Base-by-base conservation (phyloP, 257 asterid species). In the Fraxinus pennsylvanica region DNA sequence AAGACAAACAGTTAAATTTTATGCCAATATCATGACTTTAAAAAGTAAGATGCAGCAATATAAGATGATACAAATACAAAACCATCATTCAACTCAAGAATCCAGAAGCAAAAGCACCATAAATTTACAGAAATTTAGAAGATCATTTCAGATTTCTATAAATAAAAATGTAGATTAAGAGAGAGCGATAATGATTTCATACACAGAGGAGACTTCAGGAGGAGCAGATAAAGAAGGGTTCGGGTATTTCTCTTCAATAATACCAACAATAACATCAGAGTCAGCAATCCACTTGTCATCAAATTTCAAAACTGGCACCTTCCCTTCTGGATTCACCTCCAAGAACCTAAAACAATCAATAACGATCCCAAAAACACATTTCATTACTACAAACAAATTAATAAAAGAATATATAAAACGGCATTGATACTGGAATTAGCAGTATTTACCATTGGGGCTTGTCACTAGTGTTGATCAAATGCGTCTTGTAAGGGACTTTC, bases 211-310 rank as follows among this genome's bases (percentile, higher is more conserved):
- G 74, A 87, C 82, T 78, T 90, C 89, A 74, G 94, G 33, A 38
- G 95, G 96, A 65, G 92, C 43, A 79, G 87, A 30, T 9, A 93
- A 95, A 50, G 96, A 68, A 27, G 94, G 97, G 39, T 73, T 76
- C 9, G 96, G 97, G 82, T 82, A 90, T 85, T 93, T 93, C 85
- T 91, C 94, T 80, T 92, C 97, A 21, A 93, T 66, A n/a, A 88
- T 57, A 14, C 86, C 95, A 77, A 89, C 92, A 69, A 92, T 90
- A 41, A 90, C 94, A 82, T 92, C 98, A 82, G 98, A 93, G 61
- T 93, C 97, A 25, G 94, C 72, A 72, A 90, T 81, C 96, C 96
- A 90, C 80, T 89, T 86, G 54, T 82, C 97, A 76, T 91, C 97
- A 68, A 89, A 79, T 74, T 93, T 92, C 63, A 91, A 85, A 73